phyloP scores from a whole-genome alignment of 495 filamentous ascomycete species.

The Podospora australis region DNA sequence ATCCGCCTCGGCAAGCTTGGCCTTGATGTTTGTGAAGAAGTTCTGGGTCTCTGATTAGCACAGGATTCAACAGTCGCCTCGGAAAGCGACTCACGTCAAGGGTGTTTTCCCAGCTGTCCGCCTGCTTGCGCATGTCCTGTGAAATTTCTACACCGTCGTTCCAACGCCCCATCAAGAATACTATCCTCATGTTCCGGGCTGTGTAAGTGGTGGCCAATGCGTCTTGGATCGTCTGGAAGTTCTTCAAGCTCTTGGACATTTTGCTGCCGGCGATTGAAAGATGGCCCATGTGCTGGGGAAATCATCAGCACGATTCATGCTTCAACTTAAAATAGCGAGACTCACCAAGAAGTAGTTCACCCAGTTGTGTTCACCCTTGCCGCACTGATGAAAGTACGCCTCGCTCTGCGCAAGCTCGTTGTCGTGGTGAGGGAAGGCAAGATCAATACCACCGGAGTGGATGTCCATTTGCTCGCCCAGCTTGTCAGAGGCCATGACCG shows the following conservation, averaged over 20 bases:
- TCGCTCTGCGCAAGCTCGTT: constrained; percentile 94
- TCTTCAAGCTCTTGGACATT: constrained; percentile 94
- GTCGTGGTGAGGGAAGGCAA: constrained; percentile 94
- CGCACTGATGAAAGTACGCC: constrained; percentile 62
- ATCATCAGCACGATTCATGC: background rate
- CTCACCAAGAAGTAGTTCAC: constrained; percentile 79
- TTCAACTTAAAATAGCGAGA: background rate
- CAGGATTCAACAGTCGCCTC: too few species aligned
- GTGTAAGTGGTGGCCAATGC: constrained; percentile 73
- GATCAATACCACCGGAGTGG: constrained; percentile 88
- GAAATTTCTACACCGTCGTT: constrained; percentile 89
- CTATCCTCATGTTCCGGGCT: constrained; percentile 70
- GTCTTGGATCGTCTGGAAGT: constrained; percentile 91
- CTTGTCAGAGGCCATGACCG: constrained; percentile 85
- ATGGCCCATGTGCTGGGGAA: constrained; percentile 92
- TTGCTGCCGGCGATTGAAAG: constrained; percentile 84
- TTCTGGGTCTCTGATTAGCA: too few species aligned
- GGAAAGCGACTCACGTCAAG: too few species aligned
- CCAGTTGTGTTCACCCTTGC: constrained; percentile 61
- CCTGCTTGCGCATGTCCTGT: constrained; percentile 65
- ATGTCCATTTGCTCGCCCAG: constrained; percentile 82
- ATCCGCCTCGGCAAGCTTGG: constrained; percentile 43
- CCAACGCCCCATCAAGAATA: constrained; percentile 85
- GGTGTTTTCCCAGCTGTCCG: constrained; percentile 71
- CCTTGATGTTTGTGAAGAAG: constrained; percentile 79